phyloP scores from a whole-genome alignment of 345 rosid species.

The Salix koriyanagi region DNA sequence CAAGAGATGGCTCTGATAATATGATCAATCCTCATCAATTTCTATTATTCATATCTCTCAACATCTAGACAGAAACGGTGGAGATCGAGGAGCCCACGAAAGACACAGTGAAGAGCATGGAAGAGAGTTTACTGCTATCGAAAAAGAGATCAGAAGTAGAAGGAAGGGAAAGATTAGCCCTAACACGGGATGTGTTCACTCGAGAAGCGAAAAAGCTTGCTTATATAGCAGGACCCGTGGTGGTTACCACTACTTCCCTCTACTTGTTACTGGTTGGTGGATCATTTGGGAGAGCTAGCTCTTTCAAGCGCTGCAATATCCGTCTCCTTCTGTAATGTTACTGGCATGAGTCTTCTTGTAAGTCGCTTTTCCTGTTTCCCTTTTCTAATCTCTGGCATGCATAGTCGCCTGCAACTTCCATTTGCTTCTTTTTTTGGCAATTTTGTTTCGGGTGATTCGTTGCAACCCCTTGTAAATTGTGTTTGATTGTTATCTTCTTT shows the following conservation, averaged over 20 bases:
- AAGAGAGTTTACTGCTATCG: constrained; percentile 7
- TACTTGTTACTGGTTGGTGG: constrained; percentile 9
- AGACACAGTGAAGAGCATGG: neutral
- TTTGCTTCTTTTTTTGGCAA: no score
- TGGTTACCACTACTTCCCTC: neutral
- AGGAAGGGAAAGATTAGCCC: neutral
- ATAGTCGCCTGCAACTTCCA: no score
- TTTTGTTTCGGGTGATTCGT: no score
- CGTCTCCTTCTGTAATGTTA: constrained; percentile 13
- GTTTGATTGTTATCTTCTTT: no score
- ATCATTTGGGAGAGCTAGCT: constrained; percentile 12
- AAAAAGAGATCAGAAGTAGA: neutral
- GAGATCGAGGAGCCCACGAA: neutral
- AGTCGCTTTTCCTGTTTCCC: neutral
- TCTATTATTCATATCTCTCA: no score
- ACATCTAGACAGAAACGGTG: no score
- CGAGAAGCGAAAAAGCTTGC: constrained; percentile 11
- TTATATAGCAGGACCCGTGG: constrained; percentile 17
- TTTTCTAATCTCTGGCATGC: neutral
- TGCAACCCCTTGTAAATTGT: no score
- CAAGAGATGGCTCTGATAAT: no score
- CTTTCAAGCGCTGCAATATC: constrained; percentile 15
- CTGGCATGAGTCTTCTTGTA: constrained; percentile 21
- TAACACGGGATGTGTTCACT: neutral
- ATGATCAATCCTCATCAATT: no score